Evolutionary conservation across 345 rosid species (phyloP), one percentile per base, ranked within the genome.

Genomic region (Cochlearia excelsa): DNA sequence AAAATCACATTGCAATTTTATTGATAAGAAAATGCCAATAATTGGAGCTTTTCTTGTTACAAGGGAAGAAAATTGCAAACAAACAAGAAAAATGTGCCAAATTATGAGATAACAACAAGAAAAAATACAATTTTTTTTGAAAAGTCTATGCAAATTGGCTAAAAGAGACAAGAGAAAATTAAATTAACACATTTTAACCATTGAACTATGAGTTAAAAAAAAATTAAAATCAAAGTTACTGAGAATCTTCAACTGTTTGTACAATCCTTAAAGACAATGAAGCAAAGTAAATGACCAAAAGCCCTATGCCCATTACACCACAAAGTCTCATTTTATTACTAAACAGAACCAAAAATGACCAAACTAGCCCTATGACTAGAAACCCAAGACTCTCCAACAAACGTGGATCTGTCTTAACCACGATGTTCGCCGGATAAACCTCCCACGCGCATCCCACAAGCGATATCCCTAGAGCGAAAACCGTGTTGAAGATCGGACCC

Each of bases 401-500:
- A 4, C 84, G 80, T 53, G 75, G 58, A 73, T 93, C 94, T 5
- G 56, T 65, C 4, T 91, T 91, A 3, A 93, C 78, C 27, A 77
- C 61, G 30, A 77, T 83, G 9, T 83, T 27, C 23, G 43, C 26
- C n/a, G 98, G 96, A 54, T 85, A 84, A 40, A 55, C 58, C 0
- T 75, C 51, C 78, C 85, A 87, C n/a, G 95, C 72, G 35, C 87
- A 74, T 51, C 88, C 79, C 40, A 81, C 73, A 6, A 89, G 61
- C 27, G 94, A 80, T 1, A 82, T 39, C 8, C 99, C 99, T 1
- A 93, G 78, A 11, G 95, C 95, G 44, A 89, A 66, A 66, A 93
- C 50, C 0, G 86, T 89, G 41, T 93, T 85, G 56, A 93, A 93
- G 85, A 93, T 80, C 1, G 97, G 95, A 28, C 97, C 97, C 0